Conservation (phyloP, 345 rosid species). For the Rhodomyrtus tomentosa region DNA sequence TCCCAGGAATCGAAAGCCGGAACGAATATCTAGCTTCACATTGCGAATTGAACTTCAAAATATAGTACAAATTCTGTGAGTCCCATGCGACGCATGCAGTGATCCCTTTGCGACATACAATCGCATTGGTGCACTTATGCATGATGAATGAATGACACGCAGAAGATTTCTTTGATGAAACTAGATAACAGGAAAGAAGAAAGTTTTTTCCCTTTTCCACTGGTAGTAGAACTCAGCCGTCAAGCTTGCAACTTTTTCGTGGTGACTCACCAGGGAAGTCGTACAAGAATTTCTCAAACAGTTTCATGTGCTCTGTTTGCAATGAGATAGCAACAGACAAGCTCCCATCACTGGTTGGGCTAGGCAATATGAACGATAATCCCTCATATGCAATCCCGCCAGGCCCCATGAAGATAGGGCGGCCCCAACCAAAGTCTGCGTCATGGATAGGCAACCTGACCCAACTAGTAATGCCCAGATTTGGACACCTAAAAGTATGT, state of each 20-base stretch:
- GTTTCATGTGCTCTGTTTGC: constrained; percentile 71
- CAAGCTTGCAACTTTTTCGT: not conserved
- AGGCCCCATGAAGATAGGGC: constrained; percentile 90
- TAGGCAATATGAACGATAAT: constrained; percentile 61
- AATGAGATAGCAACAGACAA: constrained; percentile 71
- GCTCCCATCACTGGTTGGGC: constrained; percentile 69
- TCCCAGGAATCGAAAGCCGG: not conserved
- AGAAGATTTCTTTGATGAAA: not conserved
- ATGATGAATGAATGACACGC: not conserved
- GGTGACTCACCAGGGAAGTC: constrained; percentile 5
- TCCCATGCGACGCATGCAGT: not conserved
- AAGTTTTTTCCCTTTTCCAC: not conserved
- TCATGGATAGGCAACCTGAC: constrained; percentile 76
- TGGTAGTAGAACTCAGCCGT: not conserved
- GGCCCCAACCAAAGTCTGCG: constrained; percentile 94
- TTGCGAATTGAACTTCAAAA: not conserved
- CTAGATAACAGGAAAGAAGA: not conserved
- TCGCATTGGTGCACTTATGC: not conserved
- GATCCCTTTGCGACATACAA: not conserved
- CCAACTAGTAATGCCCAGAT: constrained; percentile 89
- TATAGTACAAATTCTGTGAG: not conserved
- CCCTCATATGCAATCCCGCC: constrained; percentile 86
- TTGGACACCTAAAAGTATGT: constrained; percentile 74
- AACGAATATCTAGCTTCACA: not conserved
- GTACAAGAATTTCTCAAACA: constrained; percentile 47